Evolutionary conservation across 495 filamentous ascomycete genomes (phyloP).

Genomic region (Hypoxylon rickii): DNA sequence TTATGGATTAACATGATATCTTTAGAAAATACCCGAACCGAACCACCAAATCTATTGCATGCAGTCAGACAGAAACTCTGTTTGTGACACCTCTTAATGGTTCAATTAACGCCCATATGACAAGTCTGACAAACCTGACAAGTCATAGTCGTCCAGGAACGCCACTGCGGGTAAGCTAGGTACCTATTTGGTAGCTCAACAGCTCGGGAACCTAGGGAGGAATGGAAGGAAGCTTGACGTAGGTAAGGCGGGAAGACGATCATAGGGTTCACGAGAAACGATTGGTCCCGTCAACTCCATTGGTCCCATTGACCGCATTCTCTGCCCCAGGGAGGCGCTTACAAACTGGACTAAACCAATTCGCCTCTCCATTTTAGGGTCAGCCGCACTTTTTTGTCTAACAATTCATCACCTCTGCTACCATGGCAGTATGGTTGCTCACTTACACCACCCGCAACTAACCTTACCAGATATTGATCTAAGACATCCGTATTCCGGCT

Average conservation of each 20-base stretch:
- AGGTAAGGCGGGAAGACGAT: conserved; percentile 1
- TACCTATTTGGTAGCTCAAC: neutral
- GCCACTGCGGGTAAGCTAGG: neutral
- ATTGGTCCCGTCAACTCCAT: conserved; percentile 17
- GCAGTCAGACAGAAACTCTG: neutral
- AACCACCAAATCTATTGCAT: conserved; percentile 10
- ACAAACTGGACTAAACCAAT: conserved; percentile 3
- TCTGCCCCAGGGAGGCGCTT: conserved; percentile 19
- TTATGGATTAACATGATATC: too few relatives aligned
- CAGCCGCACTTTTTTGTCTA: neutral
- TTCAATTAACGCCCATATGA: conserved; percentile 18
- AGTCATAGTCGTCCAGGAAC: conserved; percentile 3
- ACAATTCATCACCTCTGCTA: too few relatives aligned
- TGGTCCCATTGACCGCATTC: neutral
- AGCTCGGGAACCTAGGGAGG: neutral
- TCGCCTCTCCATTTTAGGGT: neutral
- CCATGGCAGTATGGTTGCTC: too few relatives aligned
- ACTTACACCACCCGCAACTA: too few relatives aligned
- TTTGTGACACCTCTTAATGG: conserved; percentile 18
- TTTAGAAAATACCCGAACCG: conserved; percentile 18
- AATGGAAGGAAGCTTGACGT: neutral
- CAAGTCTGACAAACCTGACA: neutral
- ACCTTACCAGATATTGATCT: conserved; percentile 13
- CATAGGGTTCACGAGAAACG: conserved; percentile 11
- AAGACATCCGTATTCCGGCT: conserved; percentile 11